Percentiles rank a stretch among this genome's conserved stretches.
These are phyloP conservation scores for Adiantum capillusveneris DNA, from an alignment of 75 land plant species.

Conservation along the genomic window DNA sequence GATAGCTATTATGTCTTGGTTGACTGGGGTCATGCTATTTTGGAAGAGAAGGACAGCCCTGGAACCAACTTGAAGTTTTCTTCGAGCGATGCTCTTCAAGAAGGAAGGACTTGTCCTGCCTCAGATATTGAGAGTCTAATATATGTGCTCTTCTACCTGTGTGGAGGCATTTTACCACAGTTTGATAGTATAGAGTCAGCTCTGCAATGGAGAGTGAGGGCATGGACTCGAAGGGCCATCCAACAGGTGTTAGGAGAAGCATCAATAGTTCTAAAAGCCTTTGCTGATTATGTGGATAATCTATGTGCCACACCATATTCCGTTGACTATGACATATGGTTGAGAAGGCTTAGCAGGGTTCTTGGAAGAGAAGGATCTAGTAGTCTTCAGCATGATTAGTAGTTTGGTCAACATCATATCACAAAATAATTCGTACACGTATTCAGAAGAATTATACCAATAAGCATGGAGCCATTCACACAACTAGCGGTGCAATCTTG, in stretches of 20 bases:
- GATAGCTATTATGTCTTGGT: constrained; percentile 35
- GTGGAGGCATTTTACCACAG: constrained; percentile 31
- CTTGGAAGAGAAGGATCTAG: constrained; percentile 10
- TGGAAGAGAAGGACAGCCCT: constrained; percentile 90
- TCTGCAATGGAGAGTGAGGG: constrained; percentile 39
- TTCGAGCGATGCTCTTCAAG: constrained; percentile 49
- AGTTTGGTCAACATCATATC: too few species aligned
- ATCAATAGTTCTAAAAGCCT: constrained; percentile 44
- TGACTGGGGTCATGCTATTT: constrained; percentile 82
- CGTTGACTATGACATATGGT: constrained; percentile 49
- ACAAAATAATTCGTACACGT: too few species aligned
- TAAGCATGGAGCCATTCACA: too few species aligned
- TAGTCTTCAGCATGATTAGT: too few species aligned
- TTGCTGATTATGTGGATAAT: constrained; percentile 46
- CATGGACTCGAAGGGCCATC: constrained; percentile 38
- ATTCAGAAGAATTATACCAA: too few species aligned
- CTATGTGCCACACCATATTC: constrained; percentile 42
- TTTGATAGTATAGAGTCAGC: constrained; percentile 36
- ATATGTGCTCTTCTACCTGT: constrained; percentile 31
- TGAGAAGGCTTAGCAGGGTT: constrained; percentile 32
- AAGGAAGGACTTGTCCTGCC: constrained; percentile 46
- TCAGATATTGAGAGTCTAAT: constrained; percentile 44
- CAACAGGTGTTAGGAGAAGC: constrained; percentile 42
- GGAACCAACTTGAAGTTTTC: constrained; percentile 64
- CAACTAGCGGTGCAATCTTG: too few species aligned